Evolutionary conservation across 257 asterid species (phyloP).

Genomic region (Solanum chiquidenum): DNA sequence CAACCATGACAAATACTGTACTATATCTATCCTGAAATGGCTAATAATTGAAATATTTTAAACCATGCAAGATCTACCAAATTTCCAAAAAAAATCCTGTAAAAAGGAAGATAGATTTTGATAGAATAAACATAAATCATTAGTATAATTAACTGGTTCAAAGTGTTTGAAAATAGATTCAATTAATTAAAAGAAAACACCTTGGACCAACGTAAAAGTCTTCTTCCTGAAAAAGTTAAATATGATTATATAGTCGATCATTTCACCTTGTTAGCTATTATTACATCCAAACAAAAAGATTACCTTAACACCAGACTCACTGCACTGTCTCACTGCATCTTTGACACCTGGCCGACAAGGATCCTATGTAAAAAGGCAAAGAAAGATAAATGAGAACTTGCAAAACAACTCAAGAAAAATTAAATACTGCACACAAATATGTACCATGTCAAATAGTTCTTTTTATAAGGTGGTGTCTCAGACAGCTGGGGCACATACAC

Average conservation of each 20-base stretch:
- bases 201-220: not conserved
- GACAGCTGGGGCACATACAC: not conserved
- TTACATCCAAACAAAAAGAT: conserved; percentile 1
- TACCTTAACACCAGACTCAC: conserved; percentile 90
- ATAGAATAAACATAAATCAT: not conserved
- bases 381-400: not conserved
- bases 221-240: not conserved
- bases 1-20: not conserved
- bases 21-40: not conserved
- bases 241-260: not conserved
- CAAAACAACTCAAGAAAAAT: not conserved
- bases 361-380: conserved; percentile 40
- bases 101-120: not conserved
- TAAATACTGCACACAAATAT: not conserved
- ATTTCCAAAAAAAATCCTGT: not conserved
- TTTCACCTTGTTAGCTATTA: not conserved
- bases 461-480: not conserved
- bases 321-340: conserved; percentile 82
- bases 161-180: not conserved
- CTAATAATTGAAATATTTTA: not conserved
- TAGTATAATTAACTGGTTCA: not conserved
- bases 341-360: conserved; percentile 98
- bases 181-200: not conserved
- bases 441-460: not conserved
- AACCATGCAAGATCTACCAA: not conserved